Evolutionary conservation across 148 eudicot species (phyloP), one percentile per base, ranked within the genome.

Genomic region (Chenopodium berlandieri): DNA sequence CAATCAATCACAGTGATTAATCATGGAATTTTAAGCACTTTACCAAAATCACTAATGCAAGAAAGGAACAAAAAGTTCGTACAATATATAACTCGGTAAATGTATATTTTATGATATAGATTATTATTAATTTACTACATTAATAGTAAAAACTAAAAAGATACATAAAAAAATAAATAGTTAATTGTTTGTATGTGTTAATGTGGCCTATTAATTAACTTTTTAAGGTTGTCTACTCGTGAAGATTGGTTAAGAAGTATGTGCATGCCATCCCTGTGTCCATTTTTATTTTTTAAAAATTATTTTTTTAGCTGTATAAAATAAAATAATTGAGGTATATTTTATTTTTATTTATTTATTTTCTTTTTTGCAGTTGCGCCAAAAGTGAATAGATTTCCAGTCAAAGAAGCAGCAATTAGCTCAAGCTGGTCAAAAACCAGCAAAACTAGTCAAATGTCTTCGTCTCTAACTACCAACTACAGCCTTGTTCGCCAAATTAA

Each of bases 171-270:
- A 56, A 14, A 27, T 30, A 56, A 14, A 52, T 30, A 71, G 2
- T 60, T 19, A 40, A 75, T 40, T 34, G 47, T 75, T 56, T 48
- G 66, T 32, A 30, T 25, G 37, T 75, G 77, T 30, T 4, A 56
- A 54, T 52, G 65, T 31, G 48, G 32, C 58, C 76, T 47, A 73
- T 64, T 60, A 72, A 80, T 80, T 47, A 81, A 73, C 75, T 32
- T 76, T 78, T 82, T 75, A 75, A 75, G 83, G 83, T 75, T 75
- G 66, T 75, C 68, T 76, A 52, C 46, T 48, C 79, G 74, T 82
- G 79, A 82, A 75, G 84, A 82, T 82, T 76, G 75, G 58, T 75
- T 76, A 6, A 50, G 44, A 40, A 40, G 44, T 75, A 52, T 50
- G 34, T 75, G 50, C 73, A 74, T 64, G 64, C 63, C 50, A 40